Base-by-base conservation (phyloP, 2,329 filamentous ascomycete genomes). In the Ophiosphaerella herpotricha region DNA sequence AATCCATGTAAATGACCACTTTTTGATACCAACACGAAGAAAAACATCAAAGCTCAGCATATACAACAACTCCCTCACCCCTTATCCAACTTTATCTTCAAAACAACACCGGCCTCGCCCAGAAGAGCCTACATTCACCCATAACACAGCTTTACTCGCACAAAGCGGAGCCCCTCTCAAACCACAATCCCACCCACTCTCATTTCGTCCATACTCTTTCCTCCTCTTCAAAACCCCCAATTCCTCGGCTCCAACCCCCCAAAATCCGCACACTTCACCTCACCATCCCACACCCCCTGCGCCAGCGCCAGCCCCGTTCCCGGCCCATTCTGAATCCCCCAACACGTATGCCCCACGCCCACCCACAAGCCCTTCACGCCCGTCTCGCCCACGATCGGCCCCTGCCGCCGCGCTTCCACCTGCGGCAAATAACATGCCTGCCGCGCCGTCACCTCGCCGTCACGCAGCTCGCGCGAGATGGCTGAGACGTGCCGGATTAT, bases 271-370 rank as follows among this genome's bases (percentile, higher is more conserved):
- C 73, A 78, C 72, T 55, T 74, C 9, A 69, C 37, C 34, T 8
- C 7, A 4, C 34, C 34, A 5, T 36, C 34, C 34, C 34, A 36
- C 12, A 36, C 34, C 12, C 13, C 14, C 34, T 14, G 18, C 39
- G 18, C 66, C 72, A 43, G 80, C 63, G 58, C 77, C 50, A 58
- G 77, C 1, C 75, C 77, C 32, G 93, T 97, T 1, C 82, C 94
- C 1, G 93, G 92, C 0, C 86, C 91, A 75, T 99, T 97, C 76
- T 97, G 93, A 18, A 99, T 96, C 0, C 94, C 94, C 94, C 94
- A 99, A 76, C 93, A 97, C 1, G 91, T 96, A 77, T 99, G 94
- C 0, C 94, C 94, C 0, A 90, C 83, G 0, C 94, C 94, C 52
- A 97, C 79, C 71, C 88, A 87, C 37, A 97, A 66, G 0, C 92